phyloP scores from a whole-genome alignment of 139 green algal species.

The Yamagishiella unicocca region DNA sequence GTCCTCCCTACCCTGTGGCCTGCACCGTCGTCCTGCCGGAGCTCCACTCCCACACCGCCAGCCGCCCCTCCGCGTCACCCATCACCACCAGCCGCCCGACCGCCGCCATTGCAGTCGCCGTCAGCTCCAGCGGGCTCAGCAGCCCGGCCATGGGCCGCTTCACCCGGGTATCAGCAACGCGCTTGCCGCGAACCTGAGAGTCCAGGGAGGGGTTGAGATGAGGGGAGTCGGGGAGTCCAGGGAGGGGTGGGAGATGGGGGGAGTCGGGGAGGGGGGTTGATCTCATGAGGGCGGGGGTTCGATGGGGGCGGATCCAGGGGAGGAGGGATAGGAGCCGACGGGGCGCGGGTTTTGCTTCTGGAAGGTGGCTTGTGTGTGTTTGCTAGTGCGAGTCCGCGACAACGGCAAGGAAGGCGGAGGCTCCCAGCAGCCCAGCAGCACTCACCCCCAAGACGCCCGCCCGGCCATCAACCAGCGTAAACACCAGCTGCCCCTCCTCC shows the following conservation, averaged over 20 bases:
- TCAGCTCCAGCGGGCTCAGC: slow-evolving; percentile 63
- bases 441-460: slow-evolving; percentile 58
- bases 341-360: too few species aligned
- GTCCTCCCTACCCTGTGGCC: slow-evolving; percentile 47
- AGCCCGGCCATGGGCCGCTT: slow-evolving; percentile 59
- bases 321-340: too few species aligned
- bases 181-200: slow-evolving; percentile 45
- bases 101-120: slow-evolving; percentile 68
- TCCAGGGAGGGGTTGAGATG: too few species aligned
- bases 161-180: slow-evolving; percentile 72
- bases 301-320: too few species aligned
- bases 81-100: slow-evolving; percentile 70
- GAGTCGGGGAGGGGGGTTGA: too few species aligned
- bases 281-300: too few species aligned
- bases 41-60: slow-evolving; percentile 80
- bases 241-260: too few species aligned
- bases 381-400: too few species aligned
- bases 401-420: too few species aligned
- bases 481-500: slow-evolving; percentile 73
- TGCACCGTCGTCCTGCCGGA: slow-evolving; percentile 57
- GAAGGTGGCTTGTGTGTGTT: too few species aligned
- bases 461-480: slow-evolving; percentile 74
- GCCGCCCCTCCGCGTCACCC: slow-evolving; percentile 76
- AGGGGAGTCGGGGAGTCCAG: too few species aligned
- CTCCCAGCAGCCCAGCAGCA: neutral